These are phyloP conservation scores for Chionographis japonica DNA, from an alignment of 106 monocot genomes.

Conservation along the genomic window DNA sequence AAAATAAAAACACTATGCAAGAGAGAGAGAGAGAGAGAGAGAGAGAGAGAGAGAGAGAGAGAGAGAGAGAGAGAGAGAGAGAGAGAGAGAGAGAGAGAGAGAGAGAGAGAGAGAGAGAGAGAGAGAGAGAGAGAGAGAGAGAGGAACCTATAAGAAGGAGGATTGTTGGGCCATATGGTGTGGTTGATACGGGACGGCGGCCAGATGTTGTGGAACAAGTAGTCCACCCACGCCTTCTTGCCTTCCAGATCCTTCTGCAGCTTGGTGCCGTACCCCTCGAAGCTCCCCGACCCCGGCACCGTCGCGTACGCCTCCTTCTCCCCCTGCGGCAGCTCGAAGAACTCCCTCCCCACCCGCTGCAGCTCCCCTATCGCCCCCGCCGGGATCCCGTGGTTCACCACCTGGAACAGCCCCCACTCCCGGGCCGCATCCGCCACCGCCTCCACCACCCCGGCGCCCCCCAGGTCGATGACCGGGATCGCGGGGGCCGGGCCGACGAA, in stretches of 20 bases:
- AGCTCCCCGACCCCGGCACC: slow-evolving; percentile 29
- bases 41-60: neutral
- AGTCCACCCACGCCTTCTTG: slow-evolving; percentile 81
- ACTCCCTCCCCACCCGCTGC: slow-evolving; percentile 63
- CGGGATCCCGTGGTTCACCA: slow-evolving; percentile 87
- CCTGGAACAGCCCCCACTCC: slow-evolving; percentile 84
- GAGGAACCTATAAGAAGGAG: slow-evolving; percentile 49
- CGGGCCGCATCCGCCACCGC: slow-evolving; percentile 27
- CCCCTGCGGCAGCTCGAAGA: slow-evolving; percentile 70
- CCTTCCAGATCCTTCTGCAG: slow-evolving; percentile 60
- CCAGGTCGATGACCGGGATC: slow-evolving; percentile 67
- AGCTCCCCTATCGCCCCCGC: slow-evolving; percentile 47
- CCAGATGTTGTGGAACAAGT: slow-evolving; percentile 60
- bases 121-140: neutral
- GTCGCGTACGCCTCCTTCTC: slow-evolving; percentile 65
- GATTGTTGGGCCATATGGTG: slow-evolving; percentile 41
- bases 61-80: neutral
- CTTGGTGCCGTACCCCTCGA: slow-evolving; percentile 77
- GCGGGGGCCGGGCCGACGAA: slow-evolving; percentile 47
- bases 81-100: neutral
- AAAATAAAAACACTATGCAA: too few relatives aligned
- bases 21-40: neutral
- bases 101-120: neutral
- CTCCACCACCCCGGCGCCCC: slow-evolving; percentile 1
- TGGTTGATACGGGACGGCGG: slow-evolving; percentile 33